Base-by-base conservation (phyloP, 108 stramenopile genomes). In the Skeletonema marinoi region DNA sequence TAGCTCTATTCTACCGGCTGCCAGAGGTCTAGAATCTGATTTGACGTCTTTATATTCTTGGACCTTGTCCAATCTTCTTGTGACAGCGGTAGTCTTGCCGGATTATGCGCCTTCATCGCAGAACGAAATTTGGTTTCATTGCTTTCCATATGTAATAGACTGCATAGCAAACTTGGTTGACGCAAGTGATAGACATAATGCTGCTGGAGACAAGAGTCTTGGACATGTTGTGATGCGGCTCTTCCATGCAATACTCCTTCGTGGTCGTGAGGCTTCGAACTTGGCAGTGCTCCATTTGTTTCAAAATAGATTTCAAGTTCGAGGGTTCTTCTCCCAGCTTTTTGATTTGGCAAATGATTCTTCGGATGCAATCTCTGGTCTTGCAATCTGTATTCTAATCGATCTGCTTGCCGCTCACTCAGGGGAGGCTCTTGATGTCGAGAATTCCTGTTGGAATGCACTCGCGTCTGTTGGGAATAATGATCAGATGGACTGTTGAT, bases 291-390 rank as follows among this genome's bases (percentile, higher is more conserved):
- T 65, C 0, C 19, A 66, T 44, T 58, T 72, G 36, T 54, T 82
- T 31, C 46, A 13, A n/a, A 59, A 66, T 2, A 46, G 66, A 54
- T 82, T 75, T 41, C 39, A 72, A 33, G 71, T 60, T 29, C 65
- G 70, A n/a, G 70, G 81, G 19, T 68, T 76, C 64, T 76, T 82
- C 56, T 25, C 71, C n/a, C 38, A 66, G 14, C 65, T 76, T 9
- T 72, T 82, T 68, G 38, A 72, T 11, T 73, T 82, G 75, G 36
- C 54, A 21, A 56, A 25, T 13, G 71, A 72, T 68, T 68, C 81
- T 50, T 46, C 58, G 0, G 75, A 76, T 11, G 60, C 65, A 13
- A 56, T 76, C 32, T 65, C 75, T 21, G 60, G 66, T 33, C 64
- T 61, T 9, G 58, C 81, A 4, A 75, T 82, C 17, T 59, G 58